phyloP scores from a whole-genome alignment of 345 rosid species.

The Arabidopsis arenosa region DNA sequence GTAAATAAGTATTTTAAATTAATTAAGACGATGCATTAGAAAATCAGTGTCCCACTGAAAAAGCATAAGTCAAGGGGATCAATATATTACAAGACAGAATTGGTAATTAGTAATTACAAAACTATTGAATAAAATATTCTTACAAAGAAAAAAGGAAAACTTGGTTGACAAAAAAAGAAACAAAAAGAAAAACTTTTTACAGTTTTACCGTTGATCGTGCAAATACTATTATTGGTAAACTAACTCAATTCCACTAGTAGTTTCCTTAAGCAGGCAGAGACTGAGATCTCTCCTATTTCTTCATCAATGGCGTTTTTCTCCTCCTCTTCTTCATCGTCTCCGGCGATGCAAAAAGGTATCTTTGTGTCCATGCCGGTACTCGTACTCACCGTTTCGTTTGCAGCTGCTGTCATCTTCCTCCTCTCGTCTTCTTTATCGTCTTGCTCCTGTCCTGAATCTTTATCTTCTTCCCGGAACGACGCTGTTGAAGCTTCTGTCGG shows the following conservation, averaged over 20 bases:
- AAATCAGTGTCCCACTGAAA: not conserved
- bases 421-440: slow-evolving; percentile 77
- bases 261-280: slow-evolving; percentile 30
- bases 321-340: slow-evolving; percentile 30
- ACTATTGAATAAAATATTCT: not conserved
- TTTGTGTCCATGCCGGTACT: slow-evolving; percentile 70
- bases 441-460: slow-evolving; percentile 60
- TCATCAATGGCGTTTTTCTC: slow-evolving; percentile 45
- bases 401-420: slow-evolving; percentile 70
- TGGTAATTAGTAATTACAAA: not conserved
- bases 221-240: slow-evolving; percentile 14
- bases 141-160: not conserved
- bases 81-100: not conserved
- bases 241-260: slow-evolving; percentile 16
- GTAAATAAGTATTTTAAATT: too few relatives aligned
- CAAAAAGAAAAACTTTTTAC: not conserved
- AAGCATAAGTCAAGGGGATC: not conserved
- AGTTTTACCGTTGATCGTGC: not conserved
- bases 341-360: slow-evolving; percentile 64
- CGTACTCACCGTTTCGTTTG: slow-evolving; percentile 65
- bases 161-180: not conserved
- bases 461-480: slow-evolving; percentile 28
- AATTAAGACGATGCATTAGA: not conserved
- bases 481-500: slow-evolving; percentile 22
- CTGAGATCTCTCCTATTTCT: slow-evolving; percentile 14